Conservation (phyloP, 2,329 filamentous ascomycete genomes). For the Fusarium secorum region DNA sequence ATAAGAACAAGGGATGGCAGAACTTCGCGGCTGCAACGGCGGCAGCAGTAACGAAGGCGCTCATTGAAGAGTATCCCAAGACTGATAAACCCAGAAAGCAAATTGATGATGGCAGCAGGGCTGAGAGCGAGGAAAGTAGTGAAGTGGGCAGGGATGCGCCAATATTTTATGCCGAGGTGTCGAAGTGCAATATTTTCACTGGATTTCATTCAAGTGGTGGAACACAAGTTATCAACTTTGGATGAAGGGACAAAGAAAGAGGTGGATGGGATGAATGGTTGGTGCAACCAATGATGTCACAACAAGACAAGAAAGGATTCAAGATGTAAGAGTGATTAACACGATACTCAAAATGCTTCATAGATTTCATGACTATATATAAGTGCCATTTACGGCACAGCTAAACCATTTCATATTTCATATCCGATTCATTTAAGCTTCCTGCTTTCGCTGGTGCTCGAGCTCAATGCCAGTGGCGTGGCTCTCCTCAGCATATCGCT, state of each 20-base stretch:
- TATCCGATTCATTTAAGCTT: conserved; percentile 6
- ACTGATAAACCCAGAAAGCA: no score
- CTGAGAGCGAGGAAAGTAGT: no score
- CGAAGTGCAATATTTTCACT: neutral
- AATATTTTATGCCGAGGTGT: neutral
- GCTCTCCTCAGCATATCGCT: conserved; percentile 47
- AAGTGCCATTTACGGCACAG: neutral
- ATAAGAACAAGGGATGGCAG: conserved; percentile 47
- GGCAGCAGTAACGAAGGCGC: conserved; percentile 54
- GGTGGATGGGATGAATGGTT: neutral
- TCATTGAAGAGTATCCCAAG: conserved; percentile 3
- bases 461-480: conserved; percentile 46
- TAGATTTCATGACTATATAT: conserved; percentile 13
- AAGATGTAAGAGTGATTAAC: neutral
- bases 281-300: neutral
- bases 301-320: neutral
- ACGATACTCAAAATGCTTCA: neutral
- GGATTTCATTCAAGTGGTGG: neutral
- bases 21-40: conserved; percentile 50
- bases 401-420: neutral
- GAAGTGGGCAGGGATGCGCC: neutral
- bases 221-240: neutral
- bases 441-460: conserved; percentile 45
- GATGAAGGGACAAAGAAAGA: neutral
- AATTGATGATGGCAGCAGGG: no score